Conservation (phyloP, 805 yeast genomes). For the Pichia nanzhaoensis region DNA sequence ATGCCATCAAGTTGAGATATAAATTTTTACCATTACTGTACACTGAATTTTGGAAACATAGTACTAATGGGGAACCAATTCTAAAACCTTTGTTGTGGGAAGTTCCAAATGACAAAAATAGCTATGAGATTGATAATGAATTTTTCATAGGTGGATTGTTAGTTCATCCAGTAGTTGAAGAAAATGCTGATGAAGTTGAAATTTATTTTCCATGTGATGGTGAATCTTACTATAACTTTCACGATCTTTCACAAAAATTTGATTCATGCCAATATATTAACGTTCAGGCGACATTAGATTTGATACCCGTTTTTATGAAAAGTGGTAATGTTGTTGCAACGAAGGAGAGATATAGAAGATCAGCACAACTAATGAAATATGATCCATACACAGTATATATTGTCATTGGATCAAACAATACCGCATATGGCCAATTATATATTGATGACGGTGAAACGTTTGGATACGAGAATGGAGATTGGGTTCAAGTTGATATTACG, state of each 20-base stretch:
- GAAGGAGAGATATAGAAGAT: constrained; percentile 72
- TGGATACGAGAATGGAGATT: constrained; percentile 47
- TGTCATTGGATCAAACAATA: constrained; percentile 43
- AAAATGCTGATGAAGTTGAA: constrained; percentile 35
- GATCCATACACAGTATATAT: constrained; percentile 79
- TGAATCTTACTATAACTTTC: constrained; percentile 50
- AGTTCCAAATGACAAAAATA: constrained; percentile 37
- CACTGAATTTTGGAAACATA: constrained; percentile 66
- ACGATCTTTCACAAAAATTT: constrained; percentile 26
- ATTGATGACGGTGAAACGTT: constrained; percentile 82
- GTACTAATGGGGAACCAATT: constrained; percentile 59
- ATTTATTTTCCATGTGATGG: constrained; percentile 47
- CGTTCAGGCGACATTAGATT: constrained; percentile 42
- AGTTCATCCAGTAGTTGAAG: constrained; percentile 72
- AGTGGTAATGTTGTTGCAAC: constrained; percentile 74
- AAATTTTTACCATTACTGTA: constrained; percentile 70
- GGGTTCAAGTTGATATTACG: constrained; percentile 35
- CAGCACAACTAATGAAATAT: constrained; percentile 61
- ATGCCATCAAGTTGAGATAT: constrained; percentile 70
- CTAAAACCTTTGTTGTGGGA: constrained; percentile 62
- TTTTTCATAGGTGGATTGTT: constrained; percentile 70
- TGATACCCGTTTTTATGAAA: constrained; percentile 63
- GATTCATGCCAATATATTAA: constrained; percentile 33
- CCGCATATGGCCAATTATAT: constrained; percentile 49
- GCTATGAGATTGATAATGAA: constrained; percentile 69